Evolutionary conservation across 2,329 filamentous ascomycete species (phyloP), one percentile per base, ranked within the genome.

Genomic region (Botrytis porri): DNA sequence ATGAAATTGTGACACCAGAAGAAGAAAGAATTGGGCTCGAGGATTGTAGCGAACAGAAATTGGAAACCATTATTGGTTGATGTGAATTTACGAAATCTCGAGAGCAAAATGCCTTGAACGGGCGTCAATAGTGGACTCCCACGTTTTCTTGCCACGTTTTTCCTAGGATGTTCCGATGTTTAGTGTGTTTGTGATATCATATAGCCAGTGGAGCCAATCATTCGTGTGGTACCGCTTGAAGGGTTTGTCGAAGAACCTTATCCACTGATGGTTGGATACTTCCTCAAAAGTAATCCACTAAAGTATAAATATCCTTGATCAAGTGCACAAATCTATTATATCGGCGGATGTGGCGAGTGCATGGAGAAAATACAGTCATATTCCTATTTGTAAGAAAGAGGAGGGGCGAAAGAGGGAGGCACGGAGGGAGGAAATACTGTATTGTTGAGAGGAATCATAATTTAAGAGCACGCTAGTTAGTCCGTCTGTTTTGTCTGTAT

Each of bases 61-160:
- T 14, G 35, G 14, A 59, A 37, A 35, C 22, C 1, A 8, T 32
- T 57, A 32, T 57, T 57, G 51, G 41, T 10, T 59, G 48, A 29
- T 32, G 25, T 57, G 35, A 25, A 35, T 29, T 59, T 39, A 16
- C 25, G 35, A 35, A 32, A 39, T 66, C 41, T 65, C 43, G 25
- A 32, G 25, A 57, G 41, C 18, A 18, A 43, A 69, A 32, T 22
- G 41, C 69, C 69, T 35, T 51, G 57, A 62, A 64, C 57, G 69
- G 41, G 59, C 37, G 64, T 64, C 69, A 64, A 70, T 62, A 70
- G 69, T 70, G 69, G 69, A 37, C 69, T 70, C 59, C 69, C 69
- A 70, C 69, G 69, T 70, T 70, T 70, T 70, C 59, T 51, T 54
- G 69, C 69, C 69, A 70, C 57, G 69, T 70, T 70, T 70, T 70